Percentiles rank a stretch among this genome's conserved stretches.
Conservation (phyloP, 2,329 filamentous ascomycete genomes). For the Ascosphaera acerosa region DNA sequence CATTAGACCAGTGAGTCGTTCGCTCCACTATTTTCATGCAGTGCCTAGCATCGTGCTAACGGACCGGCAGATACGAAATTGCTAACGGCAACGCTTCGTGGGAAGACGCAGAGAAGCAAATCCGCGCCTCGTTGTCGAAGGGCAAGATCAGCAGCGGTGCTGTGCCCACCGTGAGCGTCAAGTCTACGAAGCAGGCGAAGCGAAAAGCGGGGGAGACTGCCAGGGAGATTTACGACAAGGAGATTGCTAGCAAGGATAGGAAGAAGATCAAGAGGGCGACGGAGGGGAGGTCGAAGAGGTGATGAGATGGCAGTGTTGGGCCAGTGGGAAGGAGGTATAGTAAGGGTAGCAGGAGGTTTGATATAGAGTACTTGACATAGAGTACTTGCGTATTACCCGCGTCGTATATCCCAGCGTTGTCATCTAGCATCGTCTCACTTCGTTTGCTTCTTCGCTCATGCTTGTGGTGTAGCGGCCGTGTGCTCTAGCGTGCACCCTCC, state of each 20-base stretch:
- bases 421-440: too few relatives aligned
- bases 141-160: slow-evolving; percentile 30
- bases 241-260: slow-evolving; percentile 18
- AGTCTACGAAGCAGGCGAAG: slow-evolving; percentile 44
- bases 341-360: too few relatives aligned
- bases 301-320: slow-evolving; percentile 9
- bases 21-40: neutral
- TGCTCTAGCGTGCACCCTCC: too few relatives aligned
- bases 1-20: slow-evolving; percentile 50
- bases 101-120: slow-evolving; percentile 46
- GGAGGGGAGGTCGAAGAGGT: slow-evolving; percentile 14
- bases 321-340: too few relatives aligned
- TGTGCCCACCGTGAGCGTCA: slow-evolving; percentile 43
- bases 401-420: too few relatives aligned
- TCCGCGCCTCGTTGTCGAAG: slow-evolving; percentile 26
- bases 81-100: slow-evolving; percentile 25
- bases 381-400: too few relatives aligned
- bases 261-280: slow-evolving; percentile 22
- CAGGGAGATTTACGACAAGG: slow-evolving; percentile 23
- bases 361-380: too few relatives aligned
- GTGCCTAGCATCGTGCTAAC: neutral
- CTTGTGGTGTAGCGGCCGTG: too few relatives aligned
- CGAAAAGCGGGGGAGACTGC: slow-evolving; percentile 39
- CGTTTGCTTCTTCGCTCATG: too few relatives aligned
- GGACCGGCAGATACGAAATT: slow-evolving; percentile 19